Base-by-base conservation (phyloP, 2,329 filamentous ascomycete species). In the Phyllosticta ampelicida region DNA sequence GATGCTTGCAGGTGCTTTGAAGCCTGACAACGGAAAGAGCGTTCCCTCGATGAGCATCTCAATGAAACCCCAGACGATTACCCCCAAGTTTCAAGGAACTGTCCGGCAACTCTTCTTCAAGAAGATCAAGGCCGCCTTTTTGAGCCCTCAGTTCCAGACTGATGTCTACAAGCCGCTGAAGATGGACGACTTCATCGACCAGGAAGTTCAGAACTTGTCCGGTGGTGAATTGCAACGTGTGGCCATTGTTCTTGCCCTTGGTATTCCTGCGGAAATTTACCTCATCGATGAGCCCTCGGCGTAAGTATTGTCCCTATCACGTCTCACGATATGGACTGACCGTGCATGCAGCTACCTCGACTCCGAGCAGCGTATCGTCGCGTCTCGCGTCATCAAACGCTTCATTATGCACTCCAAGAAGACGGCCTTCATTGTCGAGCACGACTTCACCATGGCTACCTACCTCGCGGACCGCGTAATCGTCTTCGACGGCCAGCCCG, bases 371-470 rank as follows among this genome's bases (percentile, higher is more conserved):
- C 92, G 94, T 87, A 96, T 99, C 70, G 86, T 99, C 67, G 92
- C 91, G 62, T 87, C 92, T 51, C 87, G 91, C 71, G 95, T 99
- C 71, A 99, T 99, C 79, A 99, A 99, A 82, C 87, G 94, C 65
- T 99, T 95, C 82, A 99, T 99, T 76, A 99, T 99, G 94, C 92
- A 99, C 80, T 86, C 90, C 68, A 97, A 97, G 85, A 97, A 97
- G 84, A 99, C 94, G 0, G 94, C 94, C 54, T 99, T 99, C 74
- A 85, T 99, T 65, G 92, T 99, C 72, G 94, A 99, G 85, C 94
- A 99, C 87, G 94, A 99, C 82, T 97, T 99, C 79, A 96, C 97
- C 78, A 96, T 97, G 91, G 84, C 84, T 48, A 87, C 84, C 50
- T 87, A 87, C 69, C 80, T 87, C 52, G 84, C 94, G 51, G 95